phyloP scores from a whole-genome alignment of 192 early-diverging fungal genomes.

The Haplosporangium gracile region DNA sequence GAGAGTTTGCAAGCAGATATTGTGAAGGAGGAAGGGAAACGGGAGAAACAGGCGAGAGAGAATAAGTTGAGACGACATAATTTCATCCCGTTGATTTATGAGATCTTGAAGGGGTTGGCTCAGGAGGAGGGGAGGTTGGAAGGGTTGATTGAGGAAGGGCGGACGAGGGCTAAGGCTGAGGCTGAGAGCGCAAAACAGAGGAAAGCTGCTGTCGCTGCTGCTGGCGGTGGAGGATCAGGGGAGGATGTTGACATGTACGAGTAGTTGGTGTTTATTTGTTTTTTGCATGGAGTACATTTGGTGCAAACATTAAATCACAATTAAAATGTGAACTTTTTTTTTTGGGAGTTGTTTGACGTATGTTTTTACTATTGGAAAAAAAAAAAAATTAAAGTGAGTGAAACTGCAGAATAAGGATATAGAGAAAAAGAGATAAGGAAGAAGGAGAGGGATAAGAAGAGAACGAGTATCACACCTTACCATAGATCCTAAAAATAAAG shows the following conservation, averaged over 20 bases:
- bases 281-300: too few species aligned
- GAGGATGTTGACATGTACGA: conserved; percentile 40
- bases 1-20: conserved; percentile 65
- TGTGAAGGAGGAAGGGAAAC: conserved; percentile 72
- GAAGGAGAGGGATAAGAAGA: too few species aligned
- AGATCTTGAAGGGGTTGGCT: conserved; percentile 73
- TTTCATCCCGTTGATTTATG: conserved; percentile 82
- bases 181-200: conserved; percentile 41
- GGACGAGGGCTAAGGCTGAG: conserved; percentile 57
- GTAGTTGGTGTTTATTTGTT: background rate
- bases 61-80: conserved; percentile 81
- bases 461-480: too few species aligned
- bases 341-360: too few species aligned
- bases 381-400: too few species aligned
- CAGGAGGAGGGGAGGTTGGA: conserved; percentile 65
- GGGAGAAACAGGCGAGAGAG: conserved; percentile 62
- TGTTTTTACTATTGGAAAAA: too few species aligned
- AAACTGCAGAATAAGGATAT: too few species aligned
- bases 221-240: background rate
- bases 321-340: too few species aligned
- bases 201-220: conserved; percentile 21
- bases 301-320: too few species aligned
- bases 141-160: conserved; percentile 63
- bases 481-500: too few species aligned
- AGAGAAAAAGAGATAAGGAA: too few species aligned